Base-by-base conservation (phyloP, 2,329 filamentous ascomycete species). In the Aspergillus sp. region DNA sequence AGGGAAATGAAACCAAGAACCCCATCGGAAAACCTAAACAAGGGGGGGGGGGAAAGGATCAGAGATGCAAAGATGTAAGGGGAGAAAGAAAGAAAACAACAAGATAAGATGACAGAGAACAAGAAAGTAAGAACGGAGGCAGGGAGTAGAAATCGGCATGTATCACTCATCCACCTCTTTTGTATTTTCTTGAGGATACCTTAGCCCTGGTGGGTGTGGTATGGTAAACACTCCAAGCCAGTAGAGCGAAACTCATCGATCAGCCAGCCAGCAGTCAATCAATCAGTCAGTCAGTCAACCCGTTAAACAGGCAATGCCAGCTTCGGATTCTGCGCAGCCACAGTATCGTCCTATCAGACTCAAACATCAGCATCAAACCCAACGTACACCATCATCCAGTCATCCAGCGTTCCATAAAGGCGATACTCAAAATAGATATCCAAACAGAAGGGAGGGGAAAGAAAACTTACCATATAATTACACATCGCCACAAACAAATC, bases 401-500 rank as follows among this genome's bases (percentile, higher is more conserved):
- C 5, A 26, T 22, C 24, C 24, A 29, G 20, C 20, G 20, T 20
- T 29, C 6, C 2, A 9, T 7, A 9, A 9, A 29, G 9, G 26
- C 26, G 9, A 29, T 6, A 29, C 0, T 6, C 26, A 9, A 29
- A 9, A 29, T 2, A 7, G 0, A 29, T 29, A 29, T 29, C 6
- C 16, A 6, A 2, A n/a, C 5, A 6, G 2, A 7, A n/a, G 20
- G 20, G 20, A 14, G 6, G 6, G 36, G 16, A 16, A 7, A n/a
- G 36, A 16, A 42, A 14, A 77, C 89, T 74, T 87, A 82, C 91
- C 71, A 96, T 90, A 72, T 96, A 91, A 74, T 96, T 96, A 78
- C 90, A 92, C 78, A 96, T 86, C 18, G 93, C 92, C 54, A 96
- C 93, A 74, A 96, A 97, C 49, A 96, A 82, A 73, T 96, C 93